A percentile compares a stretch with the other conserved stretches of the same genome.
These are phyloP conservation scores for Biancaea sappan DNA, from an alignment of 306 rosid species.

Conservation along the genomic window DNA sequence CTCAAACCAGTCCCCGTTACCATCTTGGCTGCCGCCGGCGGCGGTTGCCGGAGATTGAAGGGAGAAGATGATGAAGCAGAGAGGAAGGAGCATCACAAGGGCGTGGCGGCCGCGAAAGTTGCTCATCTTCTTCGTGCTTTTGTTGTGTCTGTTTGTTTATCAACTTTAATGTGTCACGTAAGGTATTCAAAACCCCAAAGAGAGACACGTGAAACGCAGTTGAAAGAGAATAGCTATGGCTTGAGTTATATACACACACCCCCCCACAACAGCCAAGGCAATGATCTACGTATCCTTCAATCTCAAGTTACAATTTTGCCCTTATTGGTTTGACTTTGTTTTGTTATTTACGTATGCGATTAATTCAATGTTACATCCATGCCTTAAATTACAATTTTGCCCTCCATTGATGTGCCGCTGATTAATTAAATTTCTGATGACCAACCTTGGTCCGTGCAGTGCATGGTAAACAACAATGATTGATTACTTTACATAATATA, in stretches of 20 bases:
- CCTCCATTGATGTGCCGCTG: conserved; percentile 2
- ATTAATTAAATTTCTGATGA: background rate
- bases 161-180: conserved; percentile 34
- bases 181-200: conserved; percentile 5
- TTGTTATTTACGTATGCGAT: conserved; percentile 2
- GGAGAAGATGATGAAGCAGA: conserved; percentile 26
- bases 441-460: too few relatives aligned
- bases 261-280: too few relatives aligned
- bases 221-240: conserved; percentile 4
- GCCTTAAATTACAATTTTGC: conserved; percentile 7
- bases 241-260: background rate
- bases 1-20: conserved; percentile 32
- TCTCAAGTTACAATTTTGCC: conserved; percentile 29
- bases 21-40: background rate
- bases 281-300: background rate
- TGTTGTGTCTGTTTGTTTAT: conserved; percentile 20
- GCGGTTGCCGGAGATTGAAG: conserved; percentile 7
- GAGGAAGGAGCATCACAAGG: conserved; percentile 27
- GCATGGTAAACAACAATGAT: background rate
- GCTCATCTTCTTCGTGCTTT: conserved; percentile 43
- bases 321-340: conserved; percentile 40
- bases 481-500: background rate
- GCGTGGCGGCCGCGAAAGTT: conserved; percentile 39
- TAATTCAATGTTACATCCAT: conserved; percentile 6
- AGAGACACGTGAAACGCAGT: background rate